phyloP scores from a whole-genome alignment of 2,329 filamentous ascomycete genomes.

The Aspergillus niger region DNA sequence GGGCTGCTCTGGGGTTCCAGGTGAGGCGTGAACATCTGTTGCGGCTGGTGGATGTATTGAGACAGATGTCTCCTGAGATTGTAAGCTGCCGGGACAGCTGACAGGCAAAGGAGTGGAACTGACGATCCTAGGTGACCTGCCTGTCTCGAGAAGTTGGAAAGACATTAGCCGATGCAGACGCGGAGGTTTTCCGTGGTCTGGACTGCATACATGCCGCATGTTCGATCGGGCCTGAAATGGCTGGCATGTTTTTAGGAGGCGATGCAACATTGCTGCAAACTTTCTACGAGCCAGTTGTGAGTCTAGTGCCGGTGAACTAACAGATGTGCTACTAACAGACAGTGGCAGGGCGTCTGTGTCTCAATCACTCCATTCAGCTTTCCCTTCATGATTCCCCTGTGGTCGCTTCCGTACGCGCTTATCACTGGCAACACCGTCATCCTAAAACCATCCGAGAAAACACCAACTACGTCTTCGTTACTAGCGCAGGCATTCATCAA shows the following conservation, averaged over 20 bases:
- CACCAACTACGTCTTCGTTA: constrained; percentile 63
- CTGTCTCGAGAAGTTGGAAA: constrained; percentile 29
- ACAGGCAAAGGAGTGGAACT: neutral
- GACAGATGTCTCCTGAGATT: constrained; percentile 21
- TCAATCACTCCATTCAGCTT: constrained; percentile 52
- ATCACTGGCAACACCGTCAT: constrained; percentile 64
- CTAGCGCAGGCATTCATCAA: constrained; percentile 61
- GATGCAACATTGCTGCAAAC: constrained; percentile 26
- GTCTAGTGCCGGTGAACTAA: neutral
- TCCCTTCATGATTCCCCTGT: constrained; percentile 66
- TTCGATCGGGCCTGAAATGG: constrained; percentile 28
- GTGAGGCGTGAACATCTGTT: constrained; percentile 23
- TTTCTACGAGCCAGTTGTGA: constrained; percentile 25
- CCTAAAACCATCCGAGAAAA: constrained; percentile 65
- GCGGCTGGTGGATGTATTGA: constrained; percentile 21
- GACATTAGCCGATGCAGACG: constrained; percentile 28
- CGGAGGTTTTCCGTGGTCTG: constrained; percentile 29
- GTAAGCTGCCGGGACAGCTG: neutral
- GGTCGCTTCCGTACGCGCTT: constrained; percentile 63
- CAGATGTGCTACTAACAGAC: constrained; percentile 38
- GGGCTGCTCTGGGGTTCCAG: constrained; percentile 22
- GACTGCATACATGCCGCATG: constrained; percentile 31
- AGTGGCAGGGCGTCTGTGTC: constrained; percentile 59
- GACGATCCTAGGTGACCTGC: constrained; percentile 14
- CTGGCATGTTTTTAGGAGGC: constrained; percentile 25